phyloP scores from a whole-genome alignment of 495 filamentous ascomycete genomes.

The Annulohypoxylon stygium region DNA sequence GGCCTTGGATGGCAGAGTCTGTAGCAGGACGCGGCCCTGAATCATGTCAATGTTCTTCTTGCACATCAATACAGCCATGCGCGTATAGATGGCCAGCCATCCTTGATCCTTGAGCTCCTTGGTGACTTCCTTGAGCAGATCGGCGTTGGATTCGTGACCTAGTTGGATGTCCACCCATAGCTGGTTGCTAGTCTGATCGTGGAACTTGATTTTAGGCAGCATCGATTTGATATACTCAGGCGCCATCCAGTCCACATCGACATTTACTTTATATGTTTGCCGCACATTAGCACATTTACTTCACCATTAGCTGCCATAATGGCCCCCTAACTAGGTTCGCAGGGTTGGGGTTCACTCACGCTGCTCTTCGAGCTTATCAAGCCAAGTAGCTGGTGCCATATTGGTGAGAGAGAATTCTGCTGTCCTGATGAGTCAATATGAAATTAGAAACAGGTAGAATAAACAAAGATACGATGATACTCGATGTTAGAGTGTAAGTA shows the following conservation, averaged over 20 bases:
- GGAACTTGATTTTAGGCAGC: constrained; percentile 56
- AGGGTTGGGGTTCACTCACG: constrained; percentile 24
- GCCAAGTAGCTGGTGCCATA: constrained; percentile 36
- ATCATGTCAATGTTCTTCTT: constrained; percentile 59
- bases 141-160: constrained; percentile 52
- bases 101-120: constrained; percentile 57
- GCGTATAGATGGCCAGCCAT: constrained; percentile 58
- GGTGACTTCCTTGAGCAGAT: constrained; percentile 52
- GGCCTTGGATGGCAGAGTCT: constrained; percentile 55
- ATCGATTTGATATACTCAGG: constrained; percentile 58
- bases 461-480: constrained; percentile 2
- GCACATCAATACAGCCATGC: constrained; percentile 60
- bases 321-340: background rate
- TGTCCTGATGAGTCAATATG: constrained; percentile 10
- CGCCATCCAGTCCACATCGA: constrained; percentile 62
- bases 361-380: constrained; percentile 48
- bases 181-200: constrained; percentile 63
- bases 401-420: constrained; percentile 14
- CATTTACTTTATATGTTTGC: constrained; percentile 49
- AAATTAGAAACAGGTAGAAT: constrained; percentile 7
- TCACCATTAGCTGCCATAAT: constrained; percentile 15
- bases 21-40: constrained; percentile 56
- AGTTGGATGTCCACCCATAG: constrained; percentile 57
- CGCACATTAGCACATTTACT: constrained; percentile 22
- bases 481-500: constrained; percentile 9